Conservation (phyloP, 768 basidiomycete species). For the Trichaptum fuscoviolaceum region DNA sequence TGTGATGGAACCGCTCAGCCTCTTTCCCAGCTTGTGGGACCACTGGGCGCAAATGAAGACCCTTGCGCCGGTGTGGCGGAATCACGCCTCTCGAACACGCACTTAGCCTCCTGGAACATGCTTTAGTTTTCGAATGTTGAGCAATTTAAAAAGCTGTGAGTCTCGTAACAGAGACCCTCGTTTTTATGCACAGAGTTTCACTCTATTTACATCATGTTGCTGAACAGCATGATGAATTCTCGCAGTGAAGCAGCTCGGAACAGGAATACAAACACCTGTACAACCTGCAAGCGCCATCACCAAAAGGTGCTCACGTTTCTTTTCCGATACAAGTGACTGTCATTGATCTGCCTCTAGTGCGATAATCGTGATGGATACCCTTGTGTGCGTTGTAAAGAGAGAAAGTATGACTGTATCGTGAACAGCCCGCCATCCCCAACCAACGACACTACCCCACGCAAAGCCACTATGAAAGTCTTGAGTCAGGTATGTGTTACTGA, state of each 20-base stretch:
- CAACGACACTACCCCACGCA: neutral
- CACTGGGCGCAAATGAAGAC: neutral
- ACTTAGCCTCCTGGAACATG: neutral
- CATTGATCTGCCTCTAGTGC: neutral
- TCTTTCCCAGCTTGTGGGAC: neutral
- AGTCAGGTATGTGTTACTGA: neutral
- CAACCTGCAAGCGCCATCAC: neutral
- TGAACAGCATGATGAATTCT: neutral
- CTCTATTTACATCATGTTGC: neutral
- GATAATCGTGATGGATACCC: neutral
- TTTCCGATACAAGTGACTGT: neutral
- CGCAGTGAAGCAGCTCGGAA: neutral
- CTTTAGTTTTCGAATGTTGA: neutral
- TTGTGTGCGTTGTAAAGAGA: neutral
- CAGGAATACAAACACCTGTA: neutral
- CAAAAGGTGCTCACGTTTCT: neutral
- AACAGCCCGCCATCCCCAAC: neutral
- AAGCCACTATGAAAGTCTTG: neutral
- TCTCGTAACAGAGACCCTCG: neutral
- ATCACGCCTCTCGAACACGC: neutral
- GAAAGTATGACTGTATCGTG: neutral
- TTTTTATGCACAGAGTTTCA: neutral
- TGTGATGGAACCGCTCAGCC: neutral
- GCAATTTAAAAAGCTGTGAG: neutral
- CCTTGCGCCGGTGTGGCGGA: neutral